A percentile compares a stretch with the other conserved stretches of the same genome.
Conservation (phyloP, 768 basidiomycete species). For the Boletales sp. region DNA sequence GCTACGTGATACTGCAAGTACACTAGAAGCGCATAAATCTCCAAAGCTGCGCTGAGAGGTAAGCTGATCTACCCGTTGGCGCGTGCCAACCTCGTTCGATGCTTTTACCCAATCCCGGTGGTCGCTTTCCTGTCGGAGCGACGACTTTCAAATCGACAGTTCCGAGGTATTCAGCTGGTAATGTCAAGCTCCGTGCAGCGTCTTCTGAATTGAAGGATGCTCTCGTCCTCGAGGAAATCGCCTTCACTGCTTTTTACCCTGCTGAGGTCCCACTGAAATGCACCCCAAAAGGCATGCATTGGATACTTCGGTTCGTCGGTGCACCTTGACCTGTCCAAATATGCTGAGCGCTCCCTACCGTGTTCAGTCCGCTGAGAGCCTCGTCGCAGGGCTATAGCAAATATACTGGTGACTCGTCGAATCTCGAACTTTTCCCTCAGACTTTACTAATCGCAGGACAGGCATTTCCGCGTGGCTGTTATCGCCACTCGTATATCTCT, state of each 20-base stretch:
- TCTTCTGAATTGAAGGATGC: slow-evolving; percentile 35
- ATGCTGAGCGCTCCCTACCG: slow-evolving; percentile 5
- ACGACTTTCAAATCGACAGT: slow-evolving; percentile 53
- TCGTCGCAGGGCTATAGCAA: slow-evolving; percentile 47
- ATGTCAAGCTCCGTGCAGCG: slow-evolving; percentile 33
- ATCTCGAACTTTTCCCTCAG: background rate
- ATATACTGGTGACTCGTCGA: slow-evolving; percentile 41
- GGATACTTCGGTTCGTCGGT: slow-evolving; percentile 52
- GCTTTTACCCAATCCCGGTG: slow-evolving; percentile 38
- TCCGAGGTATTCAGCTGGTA: slow-evolving; percentile 38
- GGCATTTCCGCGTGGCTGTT: slow-evolving; percentile 28
- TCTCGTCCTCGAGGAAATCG: slow-evolving; percentile 56
- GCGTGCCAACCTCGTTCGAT: slow-evolving; percentile 20
- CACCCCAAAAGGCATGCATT: slow-evolving; percentile 43
- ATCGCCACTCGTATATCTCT: slow-evolving; percentile 50
- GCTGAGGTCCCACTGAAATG: slow-evolving; percentile 34
- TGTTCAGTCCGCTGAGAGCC: slow-evolving; percentile 36
- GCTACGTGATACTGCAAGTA: no score
- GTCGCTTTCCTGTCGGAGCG: slow-evolving; percentile 56
- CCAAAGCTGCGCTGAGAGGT: no score
- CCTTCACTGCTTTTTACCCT: slow-evolving; percentile 66
- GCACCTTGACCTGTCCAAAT: background rate
- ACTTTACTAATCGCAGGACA: slow-evolving; percentile 4
- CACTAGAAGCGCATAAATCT: no score
- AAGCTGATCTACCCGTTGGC: no score